Base-by-base conservation (phyloP, 768 basidiomycete genomes). In the Saitozyma sp. region DNA sequence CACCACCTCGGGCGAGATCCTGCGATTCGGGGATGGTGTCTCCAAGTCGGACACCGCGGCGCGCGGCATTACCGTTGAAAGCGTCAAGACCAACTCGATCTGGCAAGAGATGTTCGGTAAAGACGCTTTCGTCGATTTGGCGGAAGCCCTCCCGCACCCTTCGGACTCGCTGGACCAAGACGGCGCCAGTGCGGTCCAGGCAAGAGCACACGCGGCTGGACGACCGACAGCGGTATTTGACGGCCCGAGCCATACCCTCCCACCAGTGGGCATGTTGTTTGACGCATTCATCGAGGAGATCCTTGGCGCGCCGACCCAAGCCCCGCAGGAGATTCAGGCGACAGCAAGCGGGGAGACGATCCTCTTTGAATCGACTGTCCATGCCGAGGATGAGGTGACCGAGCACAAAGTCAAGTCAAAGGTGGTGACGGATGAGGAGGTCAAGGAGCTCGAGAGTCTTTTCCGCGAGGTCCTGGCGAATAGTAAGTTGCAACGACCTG, bases 21-120 rank as follows among this genome's bases (percentile, higher is more conserved):
- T 84, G 19, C 71, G 75, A 50, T 57, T 80, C 29, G 75, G 76
- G 14, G 67, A 74, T 42, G 54, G 59, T n/a, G 59, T 68, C 13
- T 58, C 75, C 20, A 71, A 79, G 19, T 75, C 80, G 0, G 79
- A 82, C 53, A 38, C 83, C 83, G 11, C 84, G 77, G 79, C 13
- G 80, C 45, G 84, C 17, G 81, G 76, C 42, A 82, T 77, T 46
- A 79, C 83, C 60, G 71, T 75, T 53, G 73, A 70, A 19, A 73
- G 37, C 72, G 67, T 82, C 67, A 75, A 77, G 20, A 82, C 72
- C 64, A 81, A 83, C 61, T 89, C 90, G 8, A 81, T 96, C 8
- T 91, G 94, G 80, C 89, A 91, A 77, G 92, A 94, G 73, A 90
- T 94, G 73, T 96, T 95, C 73, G 93, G 93, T 45, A 82, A 85